Percentiles rank a stretch among this genome's conserved stretches.
These are phyloP conservation scores for Claviceps pazoutovae DNA, from an alignment of 2,329 filamentous ascomycete genomes.

Conservation along the genomic window DNA sequence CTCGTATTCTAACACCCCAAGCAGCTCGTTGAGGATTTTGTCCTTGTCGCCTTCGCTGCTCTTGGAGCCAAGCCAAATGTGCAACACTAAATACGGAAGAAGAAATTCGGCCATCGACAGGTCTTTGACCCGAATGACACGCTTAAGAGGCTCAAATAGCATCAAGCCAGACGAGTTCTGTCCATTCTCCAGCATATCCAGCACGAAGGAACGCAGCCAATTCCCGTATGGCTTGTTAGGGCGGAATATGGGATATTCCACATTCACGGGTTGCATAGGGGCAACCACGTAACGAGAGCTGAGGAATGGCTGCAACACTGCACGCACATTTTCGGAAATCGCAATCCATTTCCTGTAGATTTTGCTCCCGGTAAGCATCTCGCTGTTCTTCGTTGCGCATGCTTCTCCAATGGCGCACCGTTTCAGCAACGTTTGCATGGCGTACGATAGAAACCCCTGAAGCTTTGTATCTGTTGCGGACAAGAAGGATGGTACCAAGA, in stretches of 20 bases:
- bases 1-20: constrained; percentile 55
- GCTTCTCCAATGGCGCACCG: constrained; percentile 58
- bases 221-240: constrained; percentile 53
- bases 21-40: constrained; percentile 58
- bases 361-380: constrained; percentile 34
- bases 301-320: constrained; percentile 77
- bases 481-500: constrained; percentile 81
- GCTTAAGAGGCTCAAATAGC: constrained; percentile 68
- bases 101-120: constrained; percentile 76
- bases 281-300: constrained; percentile 69
- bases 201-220: constrained; percentile 71
- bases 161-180: constrained; percentile 60
- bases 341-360: constrained; percentile 62
- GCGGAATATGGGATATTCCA: constrained; percentile 67
- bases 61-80: constrained; percentile 61
- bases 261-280: constrained; percentile 40
- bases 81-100: constrained; percentile 73
- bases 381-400: constrained; percentile 26
- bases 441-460: constrained; percentile 85
- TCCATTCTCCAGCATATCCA: constrained; percentile 67
- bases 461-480: constrained; percentile 77
- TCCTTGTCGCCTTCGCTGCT: constrained; percentile 45
- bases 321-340: constrained; percentile 64
- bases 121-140: constrained; percentile 76
- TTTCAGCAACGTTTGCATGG: constrained; percentile 81